Evolutionary conservation across 116 monocot species (phyloP).

Genomic region (Papilionanthe hybrid): DNA sequence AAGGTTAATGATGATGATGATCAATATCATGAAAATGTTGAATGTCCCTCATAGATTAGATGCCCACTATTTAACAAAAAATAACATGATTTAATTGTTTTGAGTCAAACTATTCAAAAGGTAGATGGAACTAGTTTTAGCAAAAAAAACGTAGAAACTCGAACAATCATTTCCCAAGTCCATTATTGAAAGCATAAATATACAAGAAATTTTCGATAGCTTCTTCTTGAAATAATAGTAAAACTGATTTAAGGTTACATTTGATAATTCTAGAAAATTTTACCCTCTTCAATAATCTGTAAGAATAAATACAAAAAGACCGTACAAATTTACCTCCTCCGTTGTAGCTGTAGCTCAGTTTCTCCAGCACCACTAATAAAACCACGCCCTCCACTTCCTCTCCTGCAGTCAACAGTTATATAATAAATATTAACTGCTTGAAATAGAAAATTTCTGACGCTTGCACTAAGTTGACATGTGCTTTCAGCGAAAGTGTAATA

Average conservation of each 20-base stretch:
- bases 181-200: neutral
- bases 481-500: neutral
- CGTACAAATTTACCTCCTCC: conserved; percentile 50
- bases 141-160: neutral
- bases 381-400: conserved; percentile 92
- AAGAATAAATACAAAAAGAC: neutral
- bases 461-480: neutral
- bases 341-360: conserved; percentile 96
- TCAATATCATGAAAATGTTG: neutral
- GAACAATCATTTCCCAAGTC: neutral
- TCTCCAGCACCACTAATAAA: conserved; percentile 99
- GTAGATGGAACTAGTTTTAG: neutral
- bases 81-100: neutral
- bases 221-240: neutral
- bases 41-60: neutral
- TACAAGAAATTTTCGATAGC: neutral
- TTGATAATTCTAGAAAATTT: neutral
- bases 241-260: neutral
- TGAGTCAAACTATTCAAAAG: neutral
- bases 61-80: neutral
- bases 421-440: neutral
- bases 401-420: conserved; percentile 30
- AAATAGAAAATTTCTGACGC: neutral
- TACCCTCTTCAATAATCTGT: neutral
- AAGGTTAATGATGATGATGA: neutral